Base-by-base conservation (phyloP, 164 flowering plant species). In the Amborella trichopoda region DNA sequence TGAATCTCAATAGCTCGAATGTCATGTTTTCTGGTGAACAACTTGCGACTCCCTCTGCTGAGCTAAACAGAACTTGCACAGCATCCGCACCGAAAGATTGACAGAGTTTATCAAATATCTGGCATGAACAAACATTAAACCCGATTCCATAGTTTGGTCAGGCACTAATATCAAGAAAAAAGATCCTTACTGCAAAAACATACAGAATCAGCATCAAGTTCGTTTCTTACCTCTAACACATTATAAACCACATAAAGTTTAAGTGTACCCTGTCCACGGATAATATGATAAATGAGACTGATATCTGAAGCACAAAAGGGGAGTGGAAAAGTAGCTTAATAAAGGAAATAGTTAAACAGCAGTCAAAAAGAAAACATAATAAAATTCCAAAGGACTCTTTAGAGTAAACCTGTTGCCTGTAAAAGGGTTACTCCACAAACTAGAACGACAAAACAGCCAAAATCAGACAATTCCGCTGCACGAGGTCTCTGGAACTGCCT, bases 251-350 rank as follows among this genome's bases (percentile, higher is more conserved):
- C 95, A 69, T 93, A 93, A 14, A 93, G 80, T 63, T 93, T 93
- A 56, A 93, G 72, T 20, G 83, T 85, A 62, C 94, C 94, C 73
- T 93, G 99, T 34, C 99, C 96, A 34, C 99, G 99, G 53, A 93
- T 88, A 81, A 93, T 84, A 68, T 93, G 99, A 70, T 93, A 93
- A 59, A 93, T 93, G 38, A 84, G 64, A 69, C 99, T 93, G 80
- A 93, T 93, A 72, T 93, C 99, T 91, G 78, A 41, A 19, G 32
- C 30, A 50, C 23, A 27, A 23, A 48, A 38, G 38, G 26, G n/a
- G 20, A 25, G n/a, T 5, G 28, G 34, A 48, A 43, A 45, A 23
- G 23, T 14, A 12, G 3, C 6, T 10, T 32, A 14, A 16, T 32
- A 37, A 4, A 37, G 41, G 6, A 37, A 6, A 3, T 6, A 37